phyloP scores from a whole-genome alignment of 192 early-diverging fungal species.

The Coemansia sp. region DNA sequence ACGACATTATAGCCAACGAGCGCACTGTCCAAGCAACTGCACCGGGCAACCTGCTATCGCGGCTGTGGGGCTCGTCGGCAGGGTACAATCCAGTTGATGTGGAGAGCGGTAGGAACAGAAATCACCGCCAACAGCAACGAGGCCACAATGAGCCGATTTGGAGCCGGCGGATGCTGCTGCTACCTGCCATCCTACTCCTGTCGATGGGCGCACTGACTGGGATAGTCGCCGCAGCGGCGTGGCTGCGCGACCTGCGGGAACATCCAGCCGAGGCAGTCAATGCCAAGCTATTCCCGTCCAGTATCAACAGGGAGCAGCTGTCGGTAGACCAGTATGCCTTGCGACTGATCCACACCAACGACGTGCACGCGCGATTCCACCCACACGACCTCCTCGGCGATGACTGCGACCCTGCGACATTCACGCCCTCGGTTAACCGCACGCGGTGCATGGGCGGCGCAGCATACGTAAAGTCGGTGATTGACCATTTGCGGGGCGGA shows the following conservation, averaged over 20 bases:
- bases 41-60: background rate
- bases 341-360: constrained; percentile 60
- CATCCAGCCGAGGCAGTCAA: constrained; percentile 10
- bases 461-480: constrained; percentile 63
- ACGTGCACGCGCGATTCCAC: constrained; percentile 56
- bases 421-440: constrained; percentile 4
- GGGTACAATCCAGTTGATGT: background rate
- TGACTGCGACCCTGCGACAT: constrained; percentile 36
- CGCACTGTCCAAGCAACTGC: constrained; percentile 1
- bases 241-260: constrained; percentile 22
- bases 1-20: constrained; percentile 2
- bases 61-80: background rate
- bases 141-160: constrained; percentile 36
- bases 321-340: constrained; percentile 27
- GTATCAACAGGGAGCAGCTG: constrained; percentile 8
- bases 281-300: constrained; percentile 23
- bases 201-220: constrained; percentile 18
- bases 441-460: constrained; percentile 61
- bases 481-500: constrained; percentile 58
- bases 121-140: background rate
- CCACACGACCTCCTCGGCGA: constrained; percentile 52
- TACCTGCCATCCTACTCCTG: constrained; percentile 27
- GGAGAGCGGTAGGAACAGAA: background rate
- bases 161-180: constrained; percentile 32
- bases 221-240: constrained; percentile 19